Base-by-base conservation (phyloP, 2,329 filamentous ascomycete genomes). In the Elsinoe ampelina region DNA sequence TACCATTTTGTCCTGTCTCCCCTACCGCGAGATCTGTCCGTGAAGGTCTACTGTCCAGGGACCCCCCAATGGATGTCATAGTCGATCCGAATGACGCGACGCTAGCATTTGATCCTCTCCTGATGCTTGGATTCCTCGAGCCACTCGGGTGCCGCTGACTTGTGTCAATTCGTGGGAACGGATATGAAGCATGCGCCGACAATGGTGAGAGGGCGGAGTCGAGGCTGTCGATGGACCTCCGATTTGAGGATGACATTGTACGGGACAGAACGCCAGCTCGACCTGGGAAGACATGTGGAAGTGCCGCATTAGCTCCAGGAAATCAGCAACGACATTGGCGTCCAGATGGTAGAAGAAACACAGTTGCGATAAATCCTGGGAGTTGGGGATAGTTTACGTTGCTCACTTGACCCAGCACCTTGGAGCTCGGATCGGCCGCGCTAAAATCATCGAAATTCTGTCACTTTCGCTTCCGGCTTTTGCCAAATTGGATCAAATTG, bases 1-100 rank as follows among this genome's bases (percentile, higher is more conserved):
- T 70, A 87, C 85, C 90, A 80, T 95, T 96, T 64, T 91, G 87
- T 10, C 85, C 83, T n/a, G 83, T 82, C 71, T 95, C 90, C 52
- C 75, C 78, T 64, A 85, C 77, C 13, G 84, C 78, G 59, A 78
- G 72, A 59, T 76, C 73, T 76, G 72, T 71, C 60, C 77, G 70
- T 70, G 77, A 75, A 1, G 80, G 74, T n/a, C 82, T 80, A 7
- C 81, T 83, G 67, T 95, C 89, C 59, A 95, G 75, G 35, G 82
- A 80, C n/a, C 89, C 89, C 60, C 90, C 90, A 68, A 95, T 83
- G 32, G 91, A 96, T 19, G 38, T 52, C 11, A 20, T 42, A 11
- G 54, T 48, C 5, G 54, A 56, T 67, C 85, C 83, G 63, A 92
- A 82, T 19, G 92, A 96, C 75, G 63, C 54, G 17, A 59, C 61